phyloP scores from a whole-genome alignment of 73 alveolate species.

The Tetrahymena thermophila region DNA sequence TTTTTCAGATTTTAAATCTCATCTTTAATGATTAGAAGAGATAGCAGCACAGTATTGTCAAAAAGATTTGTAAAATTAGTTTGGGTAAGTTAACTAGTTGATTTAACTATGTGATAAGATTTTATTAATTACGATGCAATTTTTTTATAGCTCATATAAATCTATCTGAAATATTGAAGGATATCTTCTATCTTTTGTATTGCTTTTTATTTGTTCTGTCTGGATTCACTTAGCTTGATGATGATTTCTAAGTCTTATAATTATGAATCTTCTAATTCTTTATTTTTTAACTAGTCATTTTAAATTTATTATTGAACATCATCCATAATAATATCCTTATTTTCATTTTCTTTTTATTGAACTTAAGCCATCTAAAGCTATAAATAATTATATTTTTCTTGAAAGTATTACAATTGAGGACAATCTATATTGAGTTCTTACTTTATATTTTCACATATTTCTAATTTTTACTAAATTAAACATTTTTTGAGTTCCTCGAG shows the following conservation, averaged over 20 bases:
- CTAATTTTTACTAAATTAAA: neutral
- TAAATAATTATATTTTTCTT: too few relatives aligned
- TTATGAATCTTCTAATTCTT: neutral
- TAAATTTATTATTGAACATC: neutral
- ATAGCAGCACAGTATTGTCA: neutral
- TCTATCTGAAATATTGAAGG: neutral
- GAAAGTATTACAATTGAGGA: neutral
- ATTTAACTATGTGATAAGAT: neutral
- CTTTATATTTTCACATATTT: neutral
- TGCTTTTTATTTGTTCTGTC: neutral
- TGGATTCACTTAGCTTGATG: neutral
- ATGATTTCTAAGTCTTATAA: neutral
- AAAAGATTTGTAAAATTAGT: neutral
- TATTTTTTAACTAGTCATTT: neutral
- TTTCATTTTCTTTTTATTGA: too few relatives aligned
- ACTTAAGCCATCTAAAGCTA: neutral
- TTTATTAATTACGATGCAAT: neutral
- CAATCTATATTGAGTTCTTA: neutral
- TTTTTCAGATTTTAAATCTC: neutral
- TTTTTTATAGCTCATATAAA: neutral
- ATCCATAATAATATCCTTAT: neutral
- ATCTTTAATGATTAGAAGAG: neutral
- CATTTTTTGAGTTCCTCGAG: neutral
- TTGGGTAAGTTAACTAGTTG: neutral
- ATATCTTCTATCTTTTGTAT: neutral